These are phyloP conservation scores for Xerocomus minutiporus DNA, from an alignment of 1,284 basidiomycete genomes.

Conservation along the genomic window DNA sequence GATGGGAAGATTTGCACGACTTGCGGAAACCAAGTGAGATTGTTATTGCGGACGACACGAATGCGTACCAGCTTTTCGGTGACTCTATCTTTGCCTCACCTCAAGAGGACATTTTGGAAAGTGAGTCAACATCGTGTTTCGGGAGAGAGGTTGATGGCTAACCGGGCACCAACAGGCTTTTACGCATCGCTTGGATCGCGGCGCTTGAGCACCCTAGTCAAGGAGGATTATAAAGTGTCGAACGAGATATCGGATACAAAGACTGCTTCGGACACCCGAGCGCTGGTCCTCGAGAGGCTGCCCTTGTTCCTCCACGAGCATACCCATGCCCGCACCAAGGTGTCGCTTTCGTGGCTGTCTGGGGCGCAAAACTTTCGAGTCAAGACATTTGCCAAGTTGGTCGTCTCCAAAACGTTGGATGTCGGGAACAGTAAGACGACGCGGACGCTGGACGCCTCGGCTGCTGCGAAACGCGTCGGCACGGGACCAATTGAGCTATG, in stretches of 20 bases:
- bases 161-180: conserved; percentile 44
- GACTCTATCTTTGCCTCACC: conserved; percentile 78
- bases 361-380: conserved; percentile 71
- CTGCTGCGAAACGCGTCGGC: conserved; percentile 58
- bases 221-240: conserved; percentile 68
- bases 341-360: conserved; percentile 74
- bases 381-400: conserved; percentile 57
- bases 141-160: not conserved
- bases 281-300: conserved; percentile 79
- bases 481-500: conserved; percentile 70
- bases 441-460: conserved; percentile 67
- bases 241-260: conserved; percentile 49
- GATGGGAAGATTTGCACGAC: conserved; percentile 64
- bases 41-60: conserved; percentile 78
- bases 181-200: conserved; percentile 66
- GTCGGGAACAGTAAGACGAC: conserved; percentile 47
- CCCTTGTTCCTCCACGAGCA: conserved; percentile 92
- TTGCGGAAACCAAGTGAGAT: conserved; percentile 60
- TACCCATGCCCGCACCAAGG: conserved; percentile 63
- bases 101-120: conserved; percentile 84
- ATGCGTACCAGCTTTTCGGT: conserved; percentile 73
- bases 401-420: conserved; percentile 56
- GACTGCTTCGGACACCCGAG: conserved; percentile 47
- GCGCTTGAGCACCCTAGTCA: conserved; percentile 66
- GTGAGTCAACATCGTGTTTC: conserved; percentile 32